These are phyloP conservation scores for Kuraishia ogatae DNA, from an alignment of 805 yeast genomes.

Conservation along the genomic window DNA sequence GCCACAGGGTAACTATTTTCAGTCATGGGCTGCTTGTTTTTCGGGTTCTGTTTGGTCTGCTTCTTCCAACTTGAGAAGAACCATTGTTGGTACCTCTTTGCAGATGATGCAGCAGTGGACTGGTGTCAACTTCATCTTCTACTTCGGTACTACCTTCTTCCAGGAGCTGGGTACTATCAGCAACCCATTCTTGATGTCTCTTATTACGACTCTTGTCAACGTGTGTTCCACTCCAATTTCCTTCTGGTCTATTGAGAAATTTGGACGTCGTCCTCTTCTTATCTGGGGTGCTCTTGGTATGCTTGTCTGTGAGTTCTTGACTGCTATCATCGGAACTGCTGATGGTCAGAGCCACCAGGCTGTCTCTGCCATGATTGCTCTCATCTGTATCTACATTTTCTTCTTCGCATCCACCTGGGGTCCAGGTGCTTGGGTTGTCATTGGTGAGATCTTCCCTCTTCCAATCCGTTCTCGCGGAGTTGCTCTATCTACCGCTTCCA, in stretches of 20 bases:
- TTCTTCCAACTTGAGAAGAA: slow-evolving; percentile 32
- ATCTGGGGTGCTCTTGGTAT: slow-evolving; percentile 42
- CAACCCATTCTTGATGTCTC: slow-evolving; percentile 42
- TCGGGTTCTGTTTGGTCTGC: slow-evolving; percentile 26
- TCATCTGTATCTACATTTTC: slow-evolving; percentile 55
- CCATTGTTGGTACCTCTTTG: slow-evolving; percentile 32
- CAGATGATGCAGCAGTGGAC: slow-evolving; percentile 65
- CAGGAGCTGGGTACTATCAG: slow-evolving; percentile 36
- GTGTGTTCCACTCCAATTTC: slow-evolving; percentile 47
- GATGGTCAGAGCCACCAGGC: slow-evolving; percentile 20
- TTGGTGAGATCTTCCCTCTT: slow-evolving; percentile 59
- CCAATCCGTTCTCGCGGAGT: slow-evolving; percentile 69
- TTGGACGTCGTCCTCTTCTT: slow-evolving; percentile 49
- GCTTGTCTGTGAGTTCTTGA: slow-evolving; percentile 48
- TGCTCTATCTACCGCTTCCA: slow-evolving; percentile 63
- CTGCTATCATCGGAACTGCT: slow-evolving; percentile 32
- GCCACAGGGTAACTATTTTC: slow-evolving; percentile 26
- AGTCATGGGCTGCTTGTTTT: slow-evolving; percentile 36
- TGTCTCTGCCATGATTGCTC: slow-evolving; percentile 25
- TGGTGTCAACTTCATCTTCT: slow-evolving; percentile 70
- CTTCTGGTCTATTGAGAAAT: slow-evolving; percentile 40
- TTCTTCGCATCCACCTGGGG: slow-evolving; percentile 84
- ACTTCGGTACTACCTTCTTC: slow-evolving; percentile 66
- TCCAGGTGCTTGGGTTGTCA: slow-evolving; percentile 65
- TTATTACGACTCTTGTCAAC: slow-evolving; percentile 46